Base-by-base conservation (phyloP, 768 basidiomycete genomes). In the Mrakia blollopis region DNA sequence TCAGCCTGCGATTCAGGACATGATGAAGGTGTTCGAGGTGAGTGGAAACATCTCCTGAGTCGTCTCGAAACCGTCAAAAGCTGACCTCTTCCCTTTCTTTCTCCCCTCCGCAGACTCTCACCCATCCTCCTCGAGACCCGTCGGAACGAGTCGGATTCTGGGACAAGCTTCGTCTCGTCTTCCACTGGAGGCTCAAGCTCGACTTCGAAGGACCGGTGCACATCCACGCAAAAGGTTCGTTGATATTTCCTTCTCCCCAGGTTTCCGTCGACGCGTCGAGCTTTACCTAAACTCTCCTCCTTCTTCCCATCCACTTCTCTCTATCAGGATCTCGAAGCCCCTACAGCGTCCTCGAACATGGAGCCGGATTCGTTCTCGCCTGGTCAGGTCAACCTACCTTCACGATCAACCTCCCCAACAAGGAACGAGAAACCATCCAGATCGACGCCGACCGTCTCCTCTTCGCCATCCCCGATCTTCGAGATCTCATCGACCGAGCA, bases 141-240 rank as follows among this genome's bases (percentile, higher is more conserved):
- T 95, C 93, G 2, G 91, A 92, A 18, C 86, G 88, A 14, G 81
- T 96, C 78, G 95, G 94, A 10, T 96, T 97, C 82, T 97, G 95
- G 95, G 95, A 98, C 83, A 98, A 97, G 87, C 89, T 91, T 77
- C 80, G 86, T 78, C 77, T 80, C 50, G 86, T 92, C 30, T 87
- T 95, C 78, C 95, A 97, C 82, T 95, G 94, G 92, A 89, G 86
- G 54, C 82, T 91, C 30, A 86, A 86, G 74, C 85, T 91, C 47
- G 85, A 87, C 30, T 96, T 96, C 81, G 85, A 85, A 0, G 85
- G 84, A 21, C 80, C 91, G 75, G 89, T 92, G 39, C 90, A 91
- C 73, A 84, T 92, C 52, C 90, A 94, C 82, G 87, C 97, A 83
- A 98, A 97, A 88, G 93, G 93, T 91, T 61, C 73, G 83, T 78